Evolutionary conservation across 371 early-diverging fungal genomes (phyloP), one percentile per base, ranked within the genome.

Genomic region (Mortierella sp.): DNA sequence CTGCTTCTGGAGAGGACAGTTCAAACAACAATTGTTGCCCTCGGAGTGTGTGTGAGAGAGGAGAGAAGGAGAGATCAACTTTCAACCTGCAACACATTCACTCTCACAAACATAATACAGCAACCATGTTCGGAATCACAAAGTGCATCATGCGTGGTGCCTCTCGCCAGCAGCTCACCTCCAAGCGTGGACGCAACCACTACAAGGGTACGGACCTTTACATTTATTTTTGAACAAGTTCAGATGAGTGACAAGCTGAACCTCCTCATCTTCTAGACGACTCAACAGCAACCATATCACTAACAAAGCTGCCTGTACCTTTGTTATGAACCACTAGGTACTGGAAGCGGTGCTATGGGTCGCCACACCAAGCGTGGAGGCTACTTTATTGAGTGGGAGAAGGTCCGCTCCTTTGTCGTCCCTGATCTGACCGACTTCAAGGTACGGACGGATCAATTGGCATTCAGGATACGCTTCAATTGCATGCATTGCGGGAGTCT

Each of bases 331-430:
- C 31, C 9, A 0, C 40, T 88, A 95, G 95, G 96, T 87, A 96
- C 94, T 78, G 93, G 96, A 72, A 91, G 93, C 57, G 96, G 96
- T 81, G 91, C 96, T 70, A 95, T 94, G 93, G 96, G 96, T 87
- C 91, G 93, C 83, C 96, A 96, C 74, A 96, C 95, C 31, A 96
- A 95, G 85, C 90, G 91, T 53, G 96, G 89, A 76, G 93, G 93
- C 46, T 96, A 96, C 81, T 83, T 91, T 28, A 88, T 96, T 72
- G 94, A 95, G 71, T 92, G 91, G 89, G 88, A 90, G 80, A 94
- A 93, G 79, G 96, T 96, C 53, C 92, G 96, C 78, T 93, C 94
- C 5, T 96, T 92, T 83, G 94, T 94, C 61, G 95, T 96, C 21
- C 96, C 96, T 54, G 95, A 95, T 80, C 81, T 96, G 81, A 87